phyloP scores from a whole-genome alignment of 495 filamentous ascomycete genomes.

The Podospora pseudoanserina region DNA sequence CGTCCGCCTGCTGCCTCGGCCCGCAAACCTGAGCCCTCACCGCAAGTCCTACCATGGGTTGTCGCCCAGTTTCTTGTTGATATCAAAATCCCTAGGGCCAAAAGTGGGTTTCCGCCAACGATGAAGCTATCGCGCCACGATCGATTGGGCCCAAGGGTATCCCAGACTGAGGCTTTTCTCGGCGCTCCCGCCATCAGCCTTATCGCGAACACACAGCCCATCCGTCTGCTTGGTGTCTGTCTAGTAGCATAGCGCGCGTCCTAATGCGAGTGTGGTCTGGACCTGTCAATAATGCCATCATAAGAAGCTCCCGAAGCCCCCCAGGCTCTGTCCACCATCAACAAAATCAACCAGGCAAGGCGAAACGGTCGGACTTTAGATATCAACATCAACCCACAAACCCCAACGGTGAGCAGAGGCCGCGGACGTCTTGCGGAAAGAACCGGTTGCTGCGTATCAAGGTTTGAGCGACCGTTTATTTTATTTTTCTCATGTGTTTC shows the following conservation, averaged over 20 bases:
- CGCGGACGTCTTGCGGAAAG: neutral
- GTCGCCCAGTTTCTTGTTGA: neutral
- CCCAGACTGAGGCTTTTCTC: neutral
- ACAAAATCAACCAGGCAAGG: neutral
- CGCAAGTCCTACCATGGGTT: conserved; percentile 1
- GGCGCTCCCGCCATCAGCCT: conserved; percentile 4
- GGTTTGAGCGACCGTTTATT: neutral
- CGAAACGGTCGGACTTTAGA: neutral
- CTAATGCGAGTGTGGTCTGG: neutral
- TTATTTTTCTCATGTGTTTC: neutral
- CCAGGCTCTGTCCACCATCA: neutral
- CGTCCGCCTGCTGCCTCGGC: neutral
- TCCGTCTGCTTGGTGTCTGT: neutral
- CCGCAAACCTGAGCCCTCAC: neutral
- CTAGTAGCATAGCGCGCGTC: neutral
- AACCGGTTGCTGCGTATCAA: neutral
- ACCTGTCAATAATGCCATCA: neutral
- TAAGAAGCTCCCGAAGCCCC: neutral
- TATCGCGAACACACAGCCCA: conserved; percentile 2
- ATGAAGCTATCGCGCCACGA: neutral
- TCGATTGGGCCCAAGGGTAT: neutral
- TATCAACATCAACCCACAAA: neutral
- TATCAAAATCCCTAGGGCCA: neutral
- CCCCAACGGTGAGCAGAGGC: neutral
- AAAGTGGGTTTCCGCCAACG: neutral